A percentile compares a stretch with the other conserved stretches of the same genome.
phyloP scores from a whole-genome alignment of 140 eudicot species.

The Artemisia princeps region DNA sequence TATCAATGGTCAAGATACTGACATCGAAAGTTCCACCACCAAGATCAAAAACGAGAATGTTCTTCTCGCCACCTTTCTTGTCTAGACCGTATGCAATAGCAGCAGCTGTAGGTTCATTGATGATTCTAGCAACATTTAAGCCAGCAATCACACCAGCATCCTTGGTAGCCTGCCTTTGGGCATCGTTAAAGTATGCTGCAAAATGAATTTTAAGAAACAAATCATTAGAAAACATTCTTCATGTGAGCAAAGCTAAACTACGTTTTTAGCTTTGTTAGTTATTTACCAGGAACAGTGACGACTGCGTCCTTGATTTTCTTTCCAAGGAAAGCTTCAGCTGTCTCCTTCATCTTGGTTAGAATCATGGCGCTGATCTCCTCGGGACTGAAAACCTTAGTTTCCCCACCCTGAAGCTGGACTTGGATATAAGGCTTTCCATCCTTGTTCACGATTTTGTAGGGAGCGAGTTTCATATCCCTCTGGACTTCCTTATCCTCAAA shows the following conservation, averaged over 20 bases:
- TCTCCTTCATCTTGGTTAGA: slow-evolving; percentile 67
- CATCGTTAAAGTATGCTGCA: slow-evolving; percentile 72
- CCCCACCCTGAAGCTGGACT: slow-evolving; percentile 57
- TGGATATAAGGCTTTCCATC: slow-evolving; percentile 66
- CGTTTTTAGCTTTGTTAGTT: slow-evolving; percentile 5
- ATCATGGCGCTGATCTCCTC: slow-evolving; percentile 75
- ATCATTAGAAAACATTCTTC: not conserved
- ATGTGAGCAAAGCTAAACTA: not conserved
- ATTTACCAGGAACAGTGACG: slow-evolving; percentile 64
- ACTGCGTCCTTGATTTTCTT: slow-evolving; percentile 73
- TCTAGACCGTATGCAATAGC: slow-evolving; percentile 68
- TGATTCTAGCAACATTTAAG: slow-evolving; percentile 63
- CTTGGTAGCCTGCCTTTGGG: slow-evolving; percentile 76
- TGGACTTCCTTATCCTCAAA: slow-evolving; percentile 77
- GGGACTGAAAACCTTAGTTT: slow-evolving; percentile 63
- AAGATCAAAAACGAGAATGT: slow-evolving; percentile 64
- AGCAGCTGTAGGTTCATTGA: slow-evolving; percentile 76
- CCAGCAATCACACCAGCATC: slow-evolving; percentile 75
- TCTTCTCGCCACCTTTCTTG: slow-evolving; percentile 68
- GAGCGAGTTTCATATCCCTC: slow-evolving; percentile 57
- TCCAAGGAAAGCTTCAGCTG: slow-evolving; percentile 73
- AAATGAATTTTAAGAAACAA: not conserved
- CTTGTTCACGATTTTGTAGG: slow-evolving; percentile 57
- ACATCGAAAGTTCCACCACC: slow-evolving; percentile 79
- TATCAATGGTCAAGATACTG: slow-evolving; percentile 65